These are phyloP conservation scores for Podospora pseudoanserina DNA, from an alignment of 495 filamentous ascomycete genomes.

Conservation along the genomic window DNA sequence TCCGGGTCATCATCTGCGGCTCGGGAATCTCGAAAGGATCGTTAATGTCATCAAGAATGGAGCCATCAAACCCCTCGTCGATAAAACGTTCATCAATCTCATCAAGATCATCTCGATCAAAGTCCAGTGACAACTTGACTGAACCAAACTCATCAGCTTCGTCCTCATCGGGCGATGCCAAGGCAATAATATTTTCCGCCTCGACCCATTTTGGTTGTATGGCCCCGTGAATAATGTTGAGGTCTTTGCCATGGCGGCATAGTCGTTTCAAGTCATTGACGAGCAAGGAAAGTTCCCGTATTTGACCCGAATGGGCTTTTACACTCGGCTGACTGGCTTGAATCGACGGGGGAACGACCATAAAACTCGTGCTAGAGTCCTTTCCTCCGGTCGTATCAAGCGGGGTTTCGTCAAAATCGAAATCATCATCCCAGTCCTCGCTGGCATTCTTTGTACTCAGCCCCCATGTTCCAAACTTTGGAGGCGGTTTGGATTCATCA, in stretches of 20 bases:
- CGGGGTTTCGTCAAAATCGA: slow-evolving; percentile 61
- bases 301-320: slow-evolving; percentile 80
- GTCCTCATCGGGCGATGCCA: slow-evolving; percentile 81
- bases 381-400: slow-evolving; percentile 33
- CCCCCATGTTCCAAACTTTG: slow-evolving; percentile 88
- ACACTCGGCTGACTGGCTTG: slow-evolving; percentile 80
- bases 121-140: slow-evolving; percentile 26
- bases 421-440: slow-evolving; percentile 85
- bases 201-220: slow-evolving; percentile 72
- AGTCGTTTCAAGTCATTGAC: slow-evolving; percentile 66
- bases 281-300: slow-evolving; percentile 76
- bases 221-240: slow-evolving; percentile 60
- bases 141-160: slow-evolving; percentile 34
- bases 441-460: slow-evolving; percentile 76
- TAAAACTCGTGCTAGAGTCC: slow-evolving; percentile 48
- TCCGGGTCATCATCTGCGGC: slow-evolving; percentile 39
- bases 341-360: slow-evolving; percentile 78
- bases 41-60: slow-evolving; percentile 31
- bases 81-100: slow-evolving; percentile 57
- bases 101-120: slow-evolving; percentile 32
- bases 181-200: slow-evolving; percentile 80
- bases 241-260: slow-evolving; percentile 67
- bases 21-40: slow-evolving; percentile 37
- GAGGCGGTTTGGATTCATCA: slow-evolving; percentile 54
- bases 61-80: slow-evolving; percentile 52